phyloP scores from a whole-genome alignment of 139 green algal species.

The Marvania coccoides region DNA sequence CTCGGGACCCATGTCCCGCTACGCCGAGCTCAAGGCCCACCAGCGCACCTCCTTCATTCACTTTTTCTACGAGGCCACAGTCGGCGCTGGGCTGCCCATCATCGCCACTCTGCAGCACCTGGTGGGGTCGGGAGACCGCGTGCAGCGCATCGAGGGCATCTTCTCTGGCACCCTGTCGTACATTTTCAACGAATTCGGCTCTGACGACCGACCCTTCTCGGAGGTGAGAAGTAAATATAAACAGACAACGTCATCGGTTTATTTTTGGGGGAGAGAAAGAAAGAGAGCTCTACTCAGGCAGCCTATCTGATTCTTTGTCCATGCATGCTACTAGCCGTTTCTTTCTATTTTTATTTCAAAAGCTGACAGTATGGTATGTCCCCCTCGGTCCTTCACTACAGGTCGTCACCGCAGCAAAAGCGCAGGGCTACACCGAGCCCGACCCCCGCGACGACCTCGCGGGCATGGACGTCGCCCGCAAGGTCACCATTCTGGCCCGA shows the following conservation, averaged over 20 bases:
- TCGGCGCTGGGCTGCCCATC: constrained; percentile 91
- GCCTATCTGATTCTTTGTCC: no score
- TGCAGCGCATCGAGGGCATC: constrained; percentile 83
- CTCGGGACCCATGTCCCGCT: constrained; percentile 70
- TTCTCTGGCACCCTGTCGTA: constrained; percentile 94
- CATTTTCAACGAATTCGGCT: constrained; percentile 92
- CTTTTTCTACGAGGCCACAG: constrained; percentile 94
- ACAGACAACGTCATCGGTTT: no score
- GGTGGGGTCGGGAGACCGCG: constrained; percentile 80
- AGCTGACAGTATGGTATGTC: no score
- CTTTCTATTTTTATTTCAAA: no score
- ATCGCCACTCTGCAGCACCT: constrained; percentile 91
- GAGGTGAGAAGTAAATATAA: no score
- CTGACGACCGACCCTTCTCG: constrained; percentile 56
- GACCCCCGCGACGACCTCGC: constrained; percentile 92
- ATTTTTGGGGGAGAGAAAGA: no score
- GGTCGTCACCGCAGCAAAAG: constrained; percentile 79
- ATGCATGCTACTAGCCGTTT: no score
- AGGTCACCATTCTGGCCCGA: constrained; percentile 60
- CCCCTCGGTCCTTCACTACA: no score
- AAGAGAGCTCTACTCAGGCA: no score
- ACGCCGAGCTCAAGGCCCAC: constrained; percentile 65
- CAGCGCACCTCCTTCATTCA: constrained; percentile 88
- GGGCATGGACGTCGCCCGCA: constrained; percentile 90
- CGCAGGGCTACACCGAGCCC: constrained; percentile 89